Percentiles rank a stretch among this genome's conserved stretches.
These are phyloP conservation scores for Lolium multiflorum DNA, from an alignment of 176 grass and related monocot genomes.

Conservation along the genomic window DNA sequence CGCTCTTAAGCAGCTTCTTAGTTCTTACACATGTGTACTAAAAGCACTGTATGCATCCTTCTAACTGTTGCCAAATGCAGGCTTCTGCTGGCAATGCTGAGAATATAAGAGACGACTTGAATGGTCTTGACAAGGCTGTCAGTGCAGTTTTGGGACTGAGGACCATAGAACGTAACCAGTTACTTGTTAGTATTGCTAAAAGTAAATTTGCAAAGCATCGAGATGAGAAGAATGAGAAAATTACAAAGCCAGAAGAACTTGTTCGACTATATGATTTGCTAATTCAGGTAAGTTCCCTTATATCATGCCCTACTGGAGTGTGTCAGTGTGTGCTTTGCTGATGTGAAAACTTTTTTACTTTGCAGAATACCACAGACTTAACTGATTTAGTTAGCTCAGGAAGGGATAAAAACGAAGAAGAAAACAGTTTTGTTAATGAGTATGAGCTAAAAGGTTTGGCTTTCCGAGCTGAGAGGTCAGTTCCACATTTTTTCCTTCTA, in stretches of 20 bases:
- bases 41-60: neutral
- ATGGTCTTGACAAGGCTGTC: constrained; percentile 96
- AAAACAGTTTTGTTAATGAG: constrained; percentile 73
- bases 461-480: constrained; percentile 86
- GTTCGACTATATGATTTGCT: constrained; percentile 92
- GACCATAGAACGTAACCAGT: constrained; percentile 88
- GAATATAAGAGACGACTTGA: constrained; percentile 91
- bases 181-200: constrained; percentile 91
- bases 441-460: constrained; percentile 75
- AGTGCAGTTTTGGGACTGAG: constrained; percentile 91
- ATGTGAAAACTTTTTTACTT: constrained; percentile 34
- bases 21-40: constrained; percentile 14
- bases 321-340: constrained; percentile 44
- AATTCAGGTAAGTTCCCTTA: constrained; percentile 72
- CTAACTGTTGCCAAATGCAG: constrained; percentile 49
- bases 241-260: constrained; percentile 98
- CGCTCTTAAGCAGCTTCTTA: neutral
- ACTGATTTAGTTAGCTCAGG: constrained; percentile 96
- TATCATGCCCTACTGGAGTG: constrained; percentile 36
- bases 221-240: constrained; percentile 86
- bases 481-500: constrained; percentile 9
- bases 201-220: constrained; percentile 91
- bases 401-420: constrained; percentile 88
- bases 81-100: constrained; percentile 85
- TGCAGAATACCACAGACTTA: constrained; percentile 90